Evolutionary conservation across 257 asterid species (phyloP), one percentile per base, ranked within the genome.

Genomic region (Fraxinus americana): DNA sequence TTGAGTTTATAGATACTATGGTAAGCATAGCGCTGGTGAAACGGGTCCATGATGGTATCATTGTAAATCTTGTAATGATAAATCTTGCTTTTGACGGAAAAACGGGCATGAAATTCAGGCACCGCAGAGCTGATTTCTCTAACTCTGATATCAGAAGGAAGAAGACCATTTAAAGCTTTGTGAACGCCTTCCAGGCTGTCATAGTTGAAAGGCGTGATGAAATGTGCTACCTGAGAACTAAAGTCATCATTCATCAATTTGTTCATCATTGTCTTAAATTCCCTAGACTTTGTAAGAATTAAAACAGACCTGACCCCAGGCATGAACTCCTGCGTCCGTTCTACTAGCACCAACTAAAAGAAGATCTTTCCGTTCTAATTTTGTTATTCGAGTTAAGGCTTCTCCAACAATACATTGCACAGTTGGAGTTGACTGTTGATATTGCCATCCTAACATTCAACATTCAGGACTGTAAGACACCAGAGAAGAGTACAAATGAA

Each of bases 281-380:
- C 36, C 17, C 43, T 13, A 38, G 81, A 72, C 38, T 75, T 34
- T 34, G 70, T 7, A 34, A 39, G 35, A 38, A 73, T n/a, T 54
- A 82, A 78, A 79, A 76, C 86, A 79, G 81, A 94, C 98, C 98
- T 92, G 98, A 72, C 98, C 95, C 91, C 87, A 88, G 73, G 98
- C 99, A 86, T 92, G 99, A 66, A 92, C 99, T 78, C 99, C 99
- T 19, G 97, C 94, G 88, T 94, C 98, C 12, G 99, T 94, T 87
- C 98, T 88, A 48, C 98, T 85, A 23, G 98, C 95, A 71, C 97
- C 98, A 74, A 90, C 97, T 67, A 91, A 80, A 39, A 80, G 75
- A 43, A 94, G 95, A 67, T 89, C 92, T 57, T 84, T 77, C n/a
- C 97, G 92, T 16, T 87, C 88, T 80, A 91, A 78, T 86, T 91